Percentiles rank a stretch among this genome's conserved stretches.
phyloP scores from a whole-genome alignment of 305 asterid species.

The Fraxinus platypoda region DNA sequence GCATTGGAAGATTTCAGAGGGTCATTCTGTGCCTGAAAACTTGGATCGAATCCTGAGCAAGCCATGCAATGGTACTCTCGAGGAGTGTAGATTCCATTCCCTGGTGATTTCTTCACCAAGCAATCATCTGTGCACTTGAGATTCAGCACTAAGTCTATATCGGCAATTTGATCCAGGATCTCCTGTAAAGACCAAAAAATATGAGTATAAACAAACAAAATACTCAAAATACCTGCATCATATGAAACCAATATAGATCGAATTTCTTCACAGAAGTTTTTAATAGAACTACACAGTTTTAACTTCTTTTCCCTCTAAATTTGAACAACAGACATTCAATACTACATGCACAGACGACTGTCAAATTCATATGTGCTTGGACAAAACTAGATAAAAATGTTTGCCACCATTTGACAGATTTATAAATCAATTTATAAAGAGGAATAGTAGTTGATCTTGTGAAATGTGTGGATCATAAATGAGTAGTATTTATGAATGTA shows the following conservation, averaged over 20 bases:
- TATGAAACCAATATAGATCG: background rate
- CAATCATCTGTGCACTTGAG: slow-evolving; percentile 55
- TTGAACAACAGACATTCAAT: background rate
- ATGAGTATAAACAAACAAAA: background rate
- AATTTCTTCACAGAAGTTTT: background rate
- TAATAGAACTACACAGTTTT: background rate
- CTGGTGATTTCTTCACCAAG: slow-evolving; percentile 37
- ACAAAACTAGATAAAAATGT: background rate
- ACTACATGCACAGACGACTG: background rate
- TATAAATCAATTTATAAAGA: too few species aligned
- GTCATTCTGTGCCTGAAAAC: slow-evolving; percentile 29
- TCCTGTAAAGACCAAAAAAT: slow-evolving; percentile 47
- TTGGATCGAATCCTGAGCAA: slow-evolving; percentile 41
- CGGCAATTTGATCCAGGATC: slow-evolving; percentile 72
- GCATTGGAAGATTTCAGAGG: slow-evolving; percentile 33
- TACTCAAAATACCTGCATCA: background rate
- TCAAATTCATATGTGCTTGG: background rate
- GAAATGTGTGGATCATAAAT: too few species aligned
- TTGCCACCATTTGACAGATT: too few species aligned
- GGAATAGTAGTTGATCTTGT: too few species aligned
- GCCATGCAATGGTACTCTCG: slow-evolving; percentile 42
- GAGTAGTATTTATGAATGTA: too few species aligned
- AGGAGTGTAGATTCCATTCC: slow-evolving; percentile 40
- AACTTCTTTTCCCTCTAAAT: background rate
- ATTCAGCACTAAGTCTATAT: slow-evolving; percentile 80